Evolutionary conservation across 257 asterid species (phyloP), one percentile per base, ranked within the genome.

Genomic region (Capsicum rhomboideum): DNA sequence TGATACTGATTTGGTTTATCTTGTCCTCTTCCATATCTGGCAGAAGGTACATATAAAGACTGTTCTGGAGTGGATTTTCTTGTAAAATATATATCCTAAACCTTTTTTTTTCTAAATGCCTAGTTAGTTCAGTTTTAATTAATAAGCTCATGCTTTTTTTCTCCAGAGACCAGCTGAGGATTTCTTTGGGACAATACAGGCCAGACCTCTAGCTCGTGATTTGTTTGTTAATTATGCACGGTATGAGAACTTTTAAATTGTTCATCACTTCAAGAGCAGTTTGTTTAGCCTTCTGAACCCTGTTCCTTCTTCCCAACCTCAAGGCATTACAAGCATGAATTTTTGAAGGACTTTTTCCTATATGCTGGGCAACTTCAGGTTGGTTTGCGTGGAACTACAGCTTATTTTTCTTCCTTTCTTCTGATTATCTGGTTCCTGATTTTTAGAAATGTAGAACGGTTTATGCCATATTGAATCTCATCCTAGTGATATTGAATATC

Each of bases 1-100:
- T 72, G 99, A 97, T 87, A 97, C 98, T 17, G 99, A 97, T 93
- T 98, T 97, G 49, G 94, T 95, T 56, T 97, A 95, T 87, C 99
- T 97, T 85, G 99, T 95, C 83, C 86, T 97, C 87, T 95, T 97
- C 85, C 98, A 97, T 86, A 90, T 95, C 80, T 91, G 97, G 98
- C 94, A 90, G 84, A 97, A 97, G 99, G 99, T 95, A 78, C 77
- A 58, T 75, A 40, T 78, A 72, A 86, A 52, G 82, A 74, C 83
- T 2, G 20, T 66, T 79, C 82, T 49, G 79, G 61, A 50, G 78
- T 86, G 66, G 83, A 52, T 56, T 82, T 82, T 31, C 46, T 80
- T 29, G 28, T 75, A 16, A 50, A 64, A 34, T 71, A 34, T 84
- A 82, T 40, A 79, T 66, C 63, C 44, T 42, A 77, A 85, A 55